Percentiles rank a stretch among this genome's conserved stretches.
phyloP scores from a whole-genome alignment of 2,329 filamentous ascomycete species.

The Diaporthe velutina region DNA sequence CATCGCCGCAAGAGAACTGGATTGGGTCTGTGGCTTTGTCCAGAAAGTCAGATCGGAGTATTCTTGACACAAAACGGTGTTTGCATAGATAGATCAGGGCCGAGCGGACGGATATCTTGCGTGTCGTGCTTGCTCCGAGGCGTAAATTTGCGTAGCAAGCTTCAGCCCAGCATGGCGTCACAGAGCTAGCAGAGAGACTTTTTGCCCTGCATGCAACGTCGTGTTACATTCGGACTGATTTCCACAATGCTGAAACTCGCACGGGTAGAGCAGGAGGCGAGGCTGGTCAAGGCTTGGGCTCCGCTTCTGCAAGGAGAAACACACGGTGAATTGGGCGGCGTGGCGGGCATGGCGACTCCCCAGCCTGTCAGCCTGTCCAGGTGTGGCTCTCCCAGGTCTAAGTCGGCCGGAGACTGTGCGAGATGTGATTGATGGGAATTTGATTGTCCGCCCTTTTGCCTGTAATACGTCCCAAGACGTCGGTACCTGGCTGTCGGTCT shows the following conservation, averaged over 20 bases:
- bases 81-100: not conserved
- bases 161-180: constrained; percentile 20
- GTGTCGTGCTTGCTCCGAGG: not conserved
- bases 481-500: constrained; percentile 33
- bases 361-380: not conserved
- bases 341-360: constrained; percentile 13
- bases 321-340: constrained; percentile 18
- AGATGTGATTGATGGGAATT: constrained; percentile 38
- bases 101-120: not conserved
- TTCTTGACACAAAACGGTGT: constrained; percentile 12
- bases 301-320: constrained; percentile 24
- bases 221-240: constrained; percentile 36
- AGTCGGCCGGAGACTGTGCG: not conserved
- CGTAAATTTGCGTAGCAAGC: constrained; percentile 17
- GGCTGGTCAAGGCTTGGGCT: not conserved
- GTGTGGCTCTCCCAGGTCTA: not conserved
- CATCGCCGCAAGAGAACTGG: not conserved
- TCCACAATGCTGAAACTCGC: constrained; percentile 27
- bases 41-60: not conserved
- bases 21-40: not conserved
- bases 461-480: constrained; percentile 33
- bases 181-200: constrained; percentile 14
- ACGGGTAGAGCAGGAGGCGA: constrained; percentile 29
- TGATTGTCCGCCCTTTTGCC: constrained; percentile 28
- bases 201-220: constrained; percentile 37